Evolutionary conservation across 306 rosid species (phyloP), one percentile per base, ranked within the genome.

Genomic region (Citrullus amarus): DNA sequence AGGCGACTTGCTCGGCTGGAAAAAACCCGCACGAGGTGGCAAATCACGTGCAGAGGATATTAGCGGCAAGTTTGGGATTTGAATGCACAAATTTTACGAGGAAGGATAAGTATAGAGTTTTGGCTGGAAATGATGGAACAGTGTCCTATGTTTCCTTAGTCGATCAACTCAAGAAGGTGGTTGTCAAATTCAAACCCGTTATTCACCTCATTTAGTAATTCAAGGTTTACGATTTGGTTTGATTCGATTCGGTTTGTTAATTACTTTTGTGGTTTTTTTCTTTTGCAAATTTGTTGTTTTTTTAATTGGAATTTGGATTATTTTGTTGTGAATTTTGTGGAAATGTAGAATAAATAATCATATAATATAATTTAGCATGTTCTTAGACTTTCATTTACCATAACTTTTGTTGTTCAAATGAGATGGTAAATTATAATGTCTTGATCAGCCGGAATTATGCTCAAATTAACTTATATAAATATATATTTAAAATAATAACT

Each of bases 61-160:
- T 95, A 88, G 99, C 91, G 1, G 87, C 97, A 4, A 80, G 97
- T 9, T 59, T 95, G 43, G 99, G 99, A 80, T 95, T 95, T 71
- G 97, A 95, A 84, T 92, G 97, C 79, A 95, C 99, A 8, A 89
- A 91, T 83, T 92, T 91, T 11, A 95, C 99, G 0, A 66, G 99
- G 77, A 92, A 86, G 81, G 99, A 95, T 65, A 95, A 95, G 86
- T 95, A 95, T 60, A 89, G 84, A 73, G 86, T 95, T 20, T 85
- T 95, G 77, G 99, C 97, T 4, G 97, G 99, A 38, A 95, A 95
- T 14, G 99, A 95, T 68, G 99, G 99, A 1, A 86, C 85, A n/a
- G 93, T 91, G 9, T 81, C 90, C 34, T 68, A 60, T 68, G 81
- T 65, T 32, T 90, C 97, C 1, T 38, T 86, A 1, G 50, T 61